Evolutionary conservation across 306 rosid genomes (phyloP), one percentile per base, ranked within the genome.

Genomic region (Lathyrus tuberosus): DNA sequence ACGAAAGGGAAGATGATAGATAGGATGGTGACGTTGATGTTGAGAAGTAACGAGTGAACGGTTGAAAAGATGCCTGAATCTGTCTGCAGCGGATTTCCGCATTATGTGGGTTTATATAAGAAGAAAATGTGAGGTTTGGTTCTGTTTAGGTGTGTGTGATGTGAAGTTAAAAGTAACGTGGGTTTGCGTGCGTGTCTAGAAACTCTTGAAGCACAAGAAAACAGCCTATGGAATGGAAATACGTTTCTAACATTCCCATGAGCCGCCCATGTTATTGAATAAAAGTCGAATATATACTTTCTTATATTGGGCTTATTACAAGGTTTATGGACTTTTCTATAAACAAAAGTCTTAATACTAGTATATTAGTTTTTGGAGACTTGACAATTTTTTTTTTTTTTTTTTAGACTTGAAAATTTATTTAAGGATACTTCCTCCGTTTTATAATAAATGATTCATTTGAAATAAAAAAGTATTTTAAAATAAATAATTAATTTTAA

Each of bases 81-180:
- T 74, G 65, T 75, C 84, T 44, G 82, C 78, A 9, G 78, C 94
- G 86, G 79, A 84, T 84, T 82, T 93, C 89, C 96, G 91, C 97
- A 88, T 93, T 24, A 62, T 15, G 5, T 52, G 69, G 38, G 30
- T 8, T 18, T 31, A 42, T 77, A 70, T 44, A 65, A 24, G 22
- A 1, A 7, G 24, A 30, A 8, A 69, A 47, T 66, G 63, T n/a
- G 58, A 40, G 20, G 9, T 60, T 33, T 5, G 67, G 1, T 53
- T 68, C 24, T 1, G 22, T 20, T 20, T 20, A 0, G 22, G 22
- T 20, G 22, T 20, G 5, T 62, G 22, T 53, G 63, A 20, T 33
- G 20, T 18, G 38, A 6, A 33, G 8, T 37, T 31, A 10, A 12
- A 22, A 44, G 37, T 17, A 28, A 18, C 52, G 57, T 17, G 57